Conservation (phyloP, 108 stramenopile species). For the Licmophora abbreviata region DNA sequence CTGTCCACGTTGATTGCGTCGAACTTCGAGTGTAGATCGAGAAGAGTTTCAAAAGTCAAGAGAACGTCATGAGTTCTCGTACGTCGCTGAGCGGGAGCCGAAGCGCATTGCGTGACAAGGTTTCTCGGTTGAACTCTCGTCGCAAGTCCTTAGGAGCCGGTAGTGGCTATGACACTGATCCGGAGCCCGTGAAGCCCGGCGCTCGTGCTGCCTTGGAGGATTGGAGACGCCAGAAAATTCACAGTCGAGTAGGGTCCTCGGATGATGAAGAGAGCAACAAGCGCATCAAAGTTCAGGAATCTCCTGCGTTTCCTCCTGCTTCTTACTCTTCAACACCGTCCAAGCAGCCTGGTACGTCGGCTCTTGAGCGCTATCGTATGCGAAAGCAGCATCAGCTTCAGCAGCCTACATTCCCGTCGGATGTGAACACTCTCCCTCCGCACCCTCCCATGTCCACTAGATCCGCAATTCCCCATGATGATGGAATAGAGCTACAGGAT, state of each 20-base stretch:
- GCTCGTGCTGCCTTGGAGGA: constrained; percentile 67
- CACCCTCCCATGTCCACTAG: neutral
- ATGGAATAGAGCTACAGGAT: neutral
- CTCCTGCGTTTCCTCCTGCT: constrained; percentile 1
- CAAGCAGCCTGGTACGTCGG: constrained; percentile 5
- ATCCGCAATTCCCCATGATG: neutral
- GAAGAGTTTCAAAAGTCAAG: neutral
- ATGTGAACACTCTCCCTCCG: neutral
- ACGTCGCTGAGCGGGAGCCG: neutral
- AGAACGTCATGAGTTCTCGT: neutral
- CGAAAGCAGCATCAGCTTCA: constrained; percentile 12
- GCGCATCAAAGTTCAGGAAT: neutral
- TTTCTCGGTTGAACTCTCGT: constrained; percentile 4
- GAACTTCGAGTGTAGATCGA: too few relatives aligned
- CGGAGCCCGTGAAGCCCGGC: constrained; percentile 35
- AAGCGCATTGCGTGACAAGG: neutral
- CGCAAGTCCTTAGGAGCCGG: constrained; percentile 4
- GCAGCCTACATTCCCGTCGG: too few relatives aligned
- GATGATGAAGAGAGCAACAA: constrained; percentile 1
- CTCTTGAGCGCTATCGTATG: constrained; percentile 17
- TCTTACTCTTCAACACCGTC: neutral
- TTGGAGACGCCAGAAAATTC: constrained; percentile 36
- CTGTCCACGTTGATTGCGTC: too few relatives aligned
- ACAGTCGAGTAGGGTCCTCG: neutral
- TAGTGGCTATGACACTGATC: neutral